These are phyloP conservation scores for Lachancea meyersii DNA, from an alignment of 805 yeast genomes.

Conservation along the genomic window DNA sequence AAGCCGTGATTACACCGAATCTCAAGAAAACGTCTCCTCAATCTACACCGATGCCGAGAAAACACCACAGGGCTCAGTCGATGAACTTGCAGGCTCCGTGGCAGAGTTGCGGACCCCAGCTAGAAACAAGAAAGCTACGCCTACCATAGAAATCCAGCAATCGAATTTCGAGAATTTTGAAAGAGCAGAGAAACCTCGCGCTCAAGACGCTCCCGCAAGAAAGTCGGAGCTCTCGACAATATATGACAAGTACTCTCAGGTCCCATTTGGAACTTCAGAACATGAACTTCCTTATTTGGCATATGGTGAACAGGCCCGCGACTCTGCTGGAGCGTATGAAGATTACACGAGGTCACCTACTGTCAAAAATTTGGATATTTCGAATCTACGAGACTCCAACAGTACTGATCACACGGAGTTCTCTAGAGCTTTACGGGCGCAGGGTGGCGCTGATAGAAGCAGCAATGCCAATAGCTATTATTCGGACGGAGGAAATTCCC, in stretches of 20 bases:
- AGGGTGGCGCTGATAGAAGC: slow-evolving; percentile 2
- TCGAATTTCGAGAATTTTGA: slow-evolving; percentile 12
- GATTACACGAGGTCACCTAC: slow-evolving; percentile 23
- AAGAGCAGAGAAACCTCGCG: neutral
- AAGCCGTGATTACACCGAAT: neutral
- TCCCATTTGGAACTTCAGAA: slow-evolving; percentile 6
- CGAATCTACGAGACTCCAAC: slow-evolving; percentile 21
- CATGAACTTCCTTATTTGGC: neutral
- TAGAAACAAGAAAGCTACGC: slow-evolving; percentile 1
- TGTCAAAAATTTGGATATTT: slow-evolving; percentile 20
- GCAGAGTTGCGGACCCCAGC: neutral
- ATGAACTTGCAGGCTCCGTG: neutral
- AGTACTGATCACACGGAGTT: slow-evolving; percentile 14
- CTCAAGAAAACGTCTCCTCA: neutral
- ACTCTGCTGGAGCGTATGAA: slow-evolving; percentile 23
- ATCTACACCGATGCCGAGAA: neutral
- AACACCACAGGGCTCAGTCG: neutral
- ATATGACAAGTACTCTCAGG: slow-evolving; percentile 14
- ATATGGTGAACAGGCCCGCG: slow-evolving; percentile 10
- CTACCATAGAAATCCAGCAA: slow-evolving; percentile 11
- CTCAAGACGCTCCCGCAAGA: slow-evolving; percentile 2
- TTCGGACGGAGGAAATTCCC: slow-evolving; percentile 12
- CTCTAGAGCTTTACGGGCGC: slow-evolving; percentile 4
- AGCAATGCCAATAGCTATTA: slow-evolving; percentile 4
- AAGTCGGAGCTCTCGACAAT: slow-evolving; percentile 16